Conservation (phyloP, 805 yeast genomes). For the Brettanomyces sp. region DNA sequence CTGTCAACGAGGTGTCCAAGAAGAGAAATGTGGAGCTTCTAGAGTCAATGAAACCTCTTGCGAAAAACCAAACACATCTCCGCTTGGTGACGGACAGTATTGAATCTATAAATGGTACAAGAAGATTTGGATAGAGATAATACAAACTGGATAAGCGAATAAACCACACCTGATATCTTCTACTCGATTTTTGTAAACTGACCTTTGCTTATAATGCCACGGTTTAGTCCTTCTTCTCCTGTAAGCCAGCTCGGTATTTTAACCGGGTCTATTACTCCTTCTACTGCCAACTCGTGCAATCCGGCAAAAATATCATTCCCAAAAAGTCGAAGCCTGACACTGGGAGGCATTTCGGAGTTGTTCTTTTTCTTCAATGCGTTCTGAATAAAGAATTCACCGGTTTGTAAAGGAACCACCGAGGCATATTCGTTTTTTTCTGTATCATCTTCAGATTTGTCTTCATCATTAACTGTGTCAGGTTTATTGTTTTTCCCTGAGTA, state of each 20-base stretch:
- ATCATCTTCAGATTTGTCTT: constrained; percentile 3
- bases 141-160: neutral
- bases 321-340: constrained; percentile 28
- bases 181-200: constrained; percentile 13
- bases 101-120: constrained; percentile 16
- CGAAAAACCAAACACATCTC: constrained; percentile 12
- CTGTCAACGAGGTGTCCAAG: constrained; percentile 39
- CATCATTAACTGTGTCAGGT: constrained; percentile 3
- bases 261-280: constrained; percentile 41
- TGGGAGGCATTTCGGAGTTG: constrained; percentile 12
- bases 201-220: constrained; percentile 39
- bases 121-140: constrained; percentile 5
- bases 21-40: constrained; percentile 32
- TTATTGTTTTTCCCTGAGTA: constrained; percentile 13
- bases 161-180: neutral
- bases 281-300: constrained; percentile 52
- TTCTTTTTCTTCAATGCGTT: constrained; percentile 14
- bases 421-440: constrained; percentile 28
- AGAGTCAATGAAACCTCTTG: constrained; percentile 15
- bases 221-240: constrained; percentile 55
- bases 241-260: constrained; percentile 67
- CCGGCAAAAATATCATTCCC: constrained; percentile 79
- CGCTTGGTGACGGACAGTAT: constrained; percentile 17
- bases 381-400: constrained; percentile 34
- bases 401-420: constrained; percentile 52